Percentiles rank a stretch among this genome's conserved stretches.
These are phyloP conservation scores for Microascus cirrosus DNA, from an alignment of 2,329 filamentous ascomycete genomes.

Conservation along the genomic window DNA sequence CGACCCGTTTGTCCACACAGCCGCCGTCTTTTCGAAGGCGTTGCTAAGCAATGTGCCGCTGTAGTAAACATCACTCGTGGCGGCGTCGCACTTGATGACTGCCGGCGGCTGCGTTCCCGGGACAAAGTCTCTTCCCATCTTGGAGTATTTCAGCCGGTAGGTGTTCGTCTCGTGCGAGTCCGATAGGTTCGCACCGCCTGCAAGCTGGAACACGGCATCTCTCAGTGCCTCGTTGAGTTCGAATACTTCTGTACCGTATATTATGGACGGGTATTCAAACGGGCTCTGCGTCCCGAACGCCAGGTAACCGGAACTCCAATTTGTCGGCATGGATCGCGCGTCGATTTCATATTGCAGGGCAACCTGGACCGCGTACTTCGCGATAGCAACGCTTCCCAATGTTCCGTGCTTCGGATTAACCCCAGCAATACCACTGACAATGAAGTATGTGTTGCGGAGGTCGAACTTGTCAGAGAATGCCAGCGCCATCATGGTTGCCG, in stretches of 20 bases:
- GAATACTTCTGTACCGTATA: slow-evolving; percentile 61
- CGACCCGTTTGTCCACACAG: slow-evolving; percentile 54
- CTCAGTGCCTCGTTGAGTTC: slow-evolving; percentile 51
- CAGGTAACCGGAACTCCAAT: slow-evolving; percentile 59
- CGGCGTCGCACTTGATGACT: slow-evolving; percentile 54
- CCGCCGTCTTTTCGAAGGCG: slow-evolving; percentile 54
- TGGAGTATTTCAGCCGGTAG: slow-evolving; percentile 44
- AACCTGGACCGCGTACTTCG: slow-evolving; percentile 61
- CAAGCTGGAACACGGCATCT: slow-evolving; percentile 37
- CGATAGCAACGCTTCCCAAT: slow-evolving; percentile 54
- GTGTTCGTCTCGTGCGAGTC: slow-evolving; percentile 35
- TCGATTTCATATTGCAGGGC: slow-evolving; percentile 69
- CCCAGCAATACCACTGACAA: slow-evolving; percentile 64
- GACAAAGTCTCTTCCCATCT: slow-evolving; percentile 24
- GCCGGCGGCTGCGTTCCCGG: slow-evolving; percentile 35
- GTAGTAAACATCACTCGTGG: slow-evolving; percentile 64
- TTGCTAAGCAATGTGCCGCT: slow-evolving; percentile 48
- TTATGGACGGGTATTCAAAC: slow-evolving; percentile 41
- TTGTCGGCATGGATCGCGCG: slow-evolving; percentile 51
- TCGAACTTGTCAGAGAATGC: slow-evolving; percentile 52
- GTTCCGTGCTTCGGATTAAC: slow-evolving; percentile 59
- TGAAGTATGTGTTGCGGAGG: slow-evolving; percentile 56
- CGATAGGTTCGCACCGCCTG: slow-evolving; percentile 36
- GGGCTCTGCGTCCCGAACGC: slow-evolving; percentile 47
- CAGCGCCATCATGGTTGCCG: slow-evolving; percentile 51